Evolutionary conservation across 2,329 filamentous ascomycete genomes (phyloP), one percentile per base, ranked within the genome.

Genomic region (Ampelomyces quisqualis): DNA sequence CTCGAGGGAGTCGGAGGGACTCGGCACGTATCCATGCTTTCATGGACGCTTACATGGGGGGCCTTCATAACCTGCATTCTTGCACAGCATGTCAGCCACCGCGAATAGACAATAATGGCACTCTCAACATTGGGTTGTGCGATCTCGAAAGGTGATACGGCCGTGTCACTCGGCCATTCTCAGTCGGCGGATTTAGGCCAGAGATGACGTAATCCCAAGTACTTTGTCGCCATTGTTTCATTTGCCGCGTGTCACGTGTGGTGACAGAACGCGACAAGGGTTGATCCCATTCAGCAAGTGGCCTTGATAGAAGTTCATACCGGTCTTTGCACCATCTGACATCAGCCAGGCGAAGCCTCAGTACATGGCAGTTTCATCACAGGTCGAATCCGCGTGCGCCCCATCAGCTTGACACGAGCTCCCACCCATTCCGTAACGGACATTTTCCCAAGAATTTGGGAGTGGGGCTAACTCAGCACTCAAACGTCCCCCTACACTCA

Each of bases 401-500:
- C 35, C 22, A 31, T 36, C 34, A n/a, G 34, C 19, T 28, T 38
- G 22, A 40, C 47, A 47, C 40, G 31, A 51, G 44, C 46, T 47
- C 41, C 43, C 33, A 27, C 34, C 33, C 21, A 36, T 30, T 27
- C 33, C 33, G 43, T 32, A 40, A 31, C 26, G 33, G 30, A 38
- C 38, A 22, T 23, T 42, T 30, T 39, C 43, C 28, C 34, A 31
- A 34, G 34, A 27, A 24, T 34, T 42, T n/a, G 38, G 30, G 37
- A 17, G 22, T 39, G 42, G 44, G 39, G 36, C 46, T 33, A 32
- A 33, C 28, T 50, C 45, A 49, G 46, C 49, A 46, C 29, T 44
- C 52, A 38, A 50, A 50, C 58, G 17, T 17, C 44, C 30, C 41
- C 39, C 27, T 37, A 47, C 42, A 43, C 47, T 32, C 43, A 40